Evolutionary conservation across 306 rosid genomes (phyloP).

Genomic region (Corylus heterophylla): DNA sequence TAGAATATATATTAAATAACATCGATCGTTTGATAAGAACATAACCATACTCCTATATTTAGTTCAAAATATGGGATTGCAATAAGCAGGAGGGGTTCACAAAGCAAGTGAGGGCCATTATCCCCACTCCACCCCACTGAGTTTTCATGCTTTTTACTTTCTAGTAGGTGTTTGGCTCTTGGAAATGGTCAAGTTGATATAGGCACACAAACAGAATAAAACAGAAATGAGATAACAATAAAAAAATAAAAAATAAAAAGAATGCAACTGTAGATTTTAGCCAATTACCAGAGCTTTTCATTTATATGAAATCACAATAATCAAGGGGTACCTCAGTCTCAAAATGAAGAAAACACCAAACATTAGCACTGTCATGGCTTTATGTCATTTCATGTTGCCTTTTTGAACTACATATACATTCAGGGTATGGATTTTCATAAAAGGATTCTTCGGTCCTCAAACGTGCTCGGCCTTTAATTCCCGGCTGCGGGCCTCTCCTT

Average conservation of each 20-base stretch:
- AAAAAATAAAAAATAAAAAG: background rate
- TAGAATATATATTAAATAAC: too few species aligned
- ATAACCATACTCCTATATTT: too few species aligned
- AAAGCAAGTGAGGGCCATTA: too few species aligned
- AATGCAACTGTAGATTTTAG: background rate
- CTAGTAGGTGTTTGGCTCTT: too few species aligned
- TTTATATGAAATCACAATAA: background rate
- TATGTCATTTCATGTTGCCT: constrained; percentile 34
- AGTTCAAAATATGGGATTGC: too few species aligned
- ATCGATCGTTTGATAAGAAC: too few species aligned
- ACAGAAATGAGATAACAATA: background rate
- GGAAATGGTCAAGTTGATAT: too few species aligned
- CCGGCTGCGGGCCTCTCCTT: constrained; percentile 61
- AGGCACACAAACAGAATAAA: too few species aligned
- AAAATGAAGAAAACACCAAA: background rate
- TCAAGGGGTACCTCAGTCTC: background rate
- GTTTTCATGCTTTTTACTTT: too few species aligned
- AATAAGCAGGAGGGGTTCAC: too few species aligned
- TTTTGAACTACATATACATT: constrained; percentile 77
- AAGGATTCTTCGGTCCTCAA: constrained; percentile 84
- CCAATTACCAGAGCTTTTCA: background rate
- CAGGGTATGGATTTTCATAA: constrained; percentile 87
- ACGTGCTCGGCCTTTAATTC: constrained; percentile 82
- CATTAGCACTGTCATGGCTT: background rate
- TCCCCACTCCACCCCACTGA: too few species aligned